Base-by-base conservation (phyloP, 345 rosid species). In the Gynandropsis gynandra region DNA sequence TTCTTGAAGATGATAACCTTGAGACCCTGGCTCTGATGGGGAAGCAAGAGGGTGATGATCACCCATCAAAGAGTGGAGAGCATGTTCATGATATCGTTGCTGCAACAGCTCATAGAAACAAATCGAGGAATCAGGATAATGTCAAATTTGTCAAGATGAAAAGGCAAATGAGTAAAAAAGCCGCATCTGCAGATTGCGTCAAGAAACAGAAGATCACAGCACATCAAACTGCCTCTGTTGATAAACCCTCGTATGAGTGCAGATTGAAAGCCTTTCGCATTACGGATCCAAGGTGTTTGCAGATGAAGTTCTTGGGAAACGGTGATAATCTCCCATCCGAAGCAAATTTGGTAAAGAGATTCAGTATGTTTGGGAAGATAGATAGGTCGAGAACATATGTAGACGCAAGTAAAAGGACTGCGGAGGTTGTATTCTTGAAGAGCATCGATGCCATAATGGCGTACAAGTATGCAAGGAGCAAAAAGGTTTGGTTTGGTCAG, bases 391-490 rank as follows among this genome's bases (percentile, higher is more conserved):
- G 33, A 46, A 65, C 56, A 27, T 50, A 47, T 59, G 51, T 65
- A 65, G 21, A 53, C 51, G 8, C 32, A 39, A 46, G 10, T 8
- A 8, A 21, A 40, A 52, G 51, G 45, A 58, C 59, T 12, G 70
- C 50, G 1, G 58, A 65, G 58, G 40, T 59, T 19, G 60, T 58
- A 33, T 65, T 65, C 8, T 13, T 65, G 29, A 64, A 58, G 41
- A 65, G 60, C 56, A 65, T 65, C 9, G 70, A 65, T 27, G 70
- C 70, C 15, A 64, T 65, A 55, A 65, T 59, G 0, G 70, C 70
- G 15, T 65, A 58, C 40, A 64, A 65, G 35, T 59, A 52, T 52
- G 70, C 70, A 38, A 52, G 70, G 50, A 47, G 51, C 60, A 58
- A 65, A 54, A 65, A 59, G 65, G 52, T 65, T 47, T 45, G 42